Percentiles rank a stretch among this genome's conserved stretches.
phyloP scores from a whole-genome alignment of 352 stramenopile species.

The Phytophthora litchii region DNA sequence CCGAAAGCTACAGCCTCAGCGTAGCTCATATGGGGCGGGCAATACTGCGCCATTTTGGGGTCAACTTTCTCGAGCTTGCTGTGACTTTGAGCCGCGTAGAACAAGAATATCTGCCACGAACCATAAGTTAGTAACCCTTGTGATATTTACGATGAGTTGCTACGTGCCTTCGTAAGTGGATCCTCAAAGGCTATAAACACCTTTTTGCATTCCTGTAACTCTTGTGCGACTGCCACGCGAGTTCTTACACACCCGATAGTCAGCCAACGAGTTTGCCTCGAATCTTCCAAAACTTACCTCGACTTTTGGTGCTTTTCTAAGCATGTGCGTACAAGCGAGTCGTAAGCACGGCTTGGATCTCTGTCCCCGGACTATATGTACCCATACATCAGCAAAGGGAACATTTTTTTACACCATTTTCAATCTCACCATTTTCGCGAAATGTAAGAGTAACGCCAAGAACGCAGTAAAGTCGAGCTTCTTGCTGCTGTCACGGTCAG shows the following conservation, averaged over 20 bases:
- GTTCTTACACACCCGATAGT: conserved; percentile 26
- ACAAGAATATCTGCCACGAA: conserved; percentile 54
- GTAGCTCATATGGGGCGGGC: conserved; percentile 70
- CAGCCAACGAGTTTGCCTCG: not conserved
- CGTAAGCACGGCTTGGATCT: conserved; percentile 56
- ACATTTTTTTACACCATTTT: not conserved
- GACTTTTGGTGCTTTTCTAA: conserved; percentile 75
- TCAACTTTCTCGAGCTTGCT: conserved; percentile 74
- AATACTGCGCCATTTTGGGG: conserved; percentile 48
- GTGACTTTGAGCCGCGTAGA: conserved; percentile 55
- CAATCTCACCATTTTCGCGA: conserved; percentile 66
- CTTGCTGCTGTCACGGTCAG: conserved; percentile 60
- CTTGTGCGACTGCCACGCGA: conserved; percentile 48
- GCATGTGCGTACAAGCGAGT: conserved; percentile 68
- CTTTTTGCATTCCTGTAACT: conserved; percentile 73
- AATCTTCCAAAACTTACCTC: conserved; percentile 19
- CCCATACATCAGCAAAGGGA: no score
- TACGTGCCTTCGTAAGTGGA: conserved; percentile 51
- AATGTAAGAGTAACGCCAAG: conserved; percentile 66
- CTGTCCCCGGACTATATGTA: conserved; percentile 62
- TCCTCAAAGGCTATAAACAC: conserved; percentile 67
- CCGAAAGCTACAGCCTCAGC: conserved; percentile 68
- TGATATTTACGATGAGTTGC: not conserved
- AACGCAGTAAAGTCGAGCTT: conserved; percentile 79
- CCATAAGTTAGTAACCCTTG: not conserved